Evolutionary conservation across 495 filamentous ascomycete species (phyloP).

Genomic region (Cryomyces minteri): DNA sequence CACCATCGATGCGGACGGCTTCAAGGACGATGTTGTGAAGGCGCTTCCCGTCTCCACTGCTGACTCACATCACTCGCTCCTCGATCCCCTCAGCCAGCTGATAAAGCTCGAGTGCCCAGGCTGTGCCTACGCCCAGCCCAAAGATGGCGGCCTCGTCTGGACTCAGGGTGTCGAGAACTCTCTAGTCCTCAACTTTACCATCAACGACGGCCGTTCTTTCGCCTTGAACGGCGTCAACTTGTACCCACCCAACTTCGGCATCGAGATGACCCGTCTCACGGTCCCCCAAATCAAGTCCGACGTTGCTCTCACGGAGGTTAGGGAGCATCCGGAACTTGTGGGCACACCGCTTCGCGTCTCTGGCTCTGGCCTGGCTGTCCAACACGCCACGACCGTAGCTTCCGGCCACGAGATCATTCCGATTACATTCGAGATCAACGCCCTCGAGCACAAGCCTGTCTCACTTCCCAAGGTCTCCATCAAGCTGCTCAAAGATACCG

Average conservation of each 20-base stretch:
- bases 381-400: no score
- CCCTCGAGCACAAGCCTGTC: not conserved
- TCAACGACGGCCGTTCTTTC: not conserved
- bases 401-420: no score
- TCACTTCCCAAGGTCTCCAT: not conserved
- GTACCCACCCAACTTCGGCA: no score
- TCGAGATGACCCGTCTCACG: no score
- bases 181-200: not conserved
- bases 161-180: not conserved
- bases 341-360: no score
- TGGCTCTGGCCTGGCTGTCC: no score
- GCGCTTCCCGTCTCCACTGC: not conserved
- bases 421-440: not conserved
- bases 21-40: not conserved
- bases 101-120: not conserved
- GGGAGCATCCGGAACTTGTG: no score
- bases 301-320: no score
- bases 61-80: not conserved
- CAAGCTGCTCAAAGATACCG: not conserved
- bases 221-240: not conserved
- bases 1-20: not conserved
- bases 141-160: not conserved
- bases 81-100: not conserved
- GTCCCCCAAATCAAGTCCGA: no score
- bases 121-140: not conserved